phyloP scores from a whole-genome alignment of 2,329 filamentous ascomycete genomes.

The Aspergillus chevalieri region DNA sequence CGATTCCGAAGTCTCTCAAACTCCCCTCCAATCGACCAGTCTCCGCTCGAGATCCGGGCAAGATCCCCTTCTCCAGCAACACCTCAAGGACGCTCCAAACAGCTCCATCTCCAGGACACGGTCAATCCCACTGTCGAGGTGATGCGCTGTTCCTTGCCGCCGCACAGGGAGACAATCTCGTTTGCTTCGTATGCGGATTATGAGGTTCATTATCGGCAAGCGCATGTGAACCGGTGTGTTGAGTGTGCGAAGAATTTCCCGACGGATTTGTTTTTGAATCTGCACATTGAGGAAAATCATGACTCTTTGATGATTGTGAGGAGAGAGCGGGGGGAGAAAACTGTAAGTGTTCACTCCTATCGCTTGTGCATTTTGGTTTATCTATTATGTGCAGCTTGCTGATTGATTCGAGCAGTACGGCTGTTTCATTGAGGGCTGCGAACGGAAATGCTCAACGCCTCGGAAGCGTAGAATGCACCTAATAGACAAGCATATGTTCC shows the following conservation, averaged over 20 bases:
- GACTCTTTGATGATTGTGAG: conserved; percentile 69
- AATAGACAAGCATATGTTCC: conserved; percentile 91
- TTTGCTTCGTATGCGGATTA: conserved; percentile 76
- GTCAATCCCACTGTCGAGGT: conserved; percentile 31
- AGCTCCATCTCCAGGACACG: conserved; percentile 55
- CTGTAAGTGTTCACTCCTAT: conserved; percentile 49
- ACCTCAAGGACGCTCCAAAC: conserved; percentile 42
- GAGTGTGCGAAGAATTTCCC: conserved; percentile 87
- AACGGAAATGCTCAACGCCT: conserved; percentile 73
- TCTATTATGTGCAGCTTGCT: not conserved
- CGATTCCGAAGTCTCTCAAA: conserved; percentile 51
- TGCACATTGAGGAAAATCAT: conserved; percentile 90
- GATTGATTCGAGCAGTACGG: conserved; percentile 53
- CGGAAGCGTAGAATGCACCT: conserved; percentile 82
- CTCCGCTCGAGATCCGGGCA: conserved; percentile 12
- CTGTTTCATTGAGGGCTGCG: conserved; percentile 86
- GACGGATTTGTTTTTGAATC: conserved; percentile 66
- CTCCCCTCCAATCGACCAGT: conserved; percentile 34
- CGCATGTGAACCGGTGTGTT: conserved; percentile 76
- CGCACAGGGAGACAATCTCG: conserved; percentile 62
- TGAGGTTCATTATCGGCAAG: conserved; percentile 75
- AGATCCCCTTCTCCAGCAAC: conserved; percentile 23
- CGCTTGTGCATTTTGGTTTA: not conserved
- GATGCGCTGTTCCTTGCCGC: conserved; percentile 78
- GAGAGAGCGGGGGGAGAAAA: conserved; percentile 77